Base-by-base conservation (phyloP, 2,329 filamentous ascomycete genomes). In the Monosporascus sp. region DNA sequence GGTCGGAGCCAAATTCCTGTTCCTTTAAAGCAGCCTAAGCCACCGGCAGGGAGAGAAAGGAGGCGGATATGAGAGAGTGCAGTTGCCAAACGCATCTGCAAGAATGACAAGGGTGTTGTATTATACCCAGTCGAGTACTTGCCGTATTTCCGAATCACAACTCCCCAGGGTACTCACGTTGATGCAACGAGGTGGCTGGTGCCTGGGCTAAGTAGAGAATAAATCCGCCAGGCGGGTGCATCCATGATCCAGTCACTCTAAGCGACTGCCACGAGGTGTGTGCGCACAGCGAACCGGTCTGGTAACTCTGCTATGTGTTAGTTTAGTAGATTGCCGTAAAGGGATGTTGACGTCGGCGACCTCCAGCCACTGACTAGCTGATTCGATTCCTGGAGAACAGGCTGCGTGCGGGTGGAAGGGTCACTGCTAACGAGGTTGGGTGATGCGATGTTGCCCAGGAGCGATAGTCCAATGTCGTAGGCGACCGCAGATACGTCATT, bases 331-430 rank as follows among this genome's bases (percentile, higher is more conserved):
- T 17, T 46, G 24, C 15, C 24, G 24, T 31, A 17, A 46, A 31
- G 11, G 18, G 18, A 20, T 15, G 18, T 46, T n/a, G 24, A 14
- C 9, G 15, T 24, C 4, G 22, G 43, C 20, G 5, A 31, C 43
- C 24, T 31, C 24, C 43, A 22, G 15, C 15, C 43, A 25, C n/a
- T 8, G 43, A 46, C 14, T 18, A 0, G 66, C 67, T 0, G 66
- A 66, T 39, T 63, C 63, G 1, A 70, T 72, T 7, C 64, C 1
- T 71, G 68, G 70, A 68, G 68, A 5, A 65, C 65, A 1, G 60
- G 67, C 52, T 71, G 69, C 49, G 68, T 71, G 59, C 62, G 69
- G 2, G 67, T 71, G 7, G 69, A 72, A 54, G 68, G 70, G 3
- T 67, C 64, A 14, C 51, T 57, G 56, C 56, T 66, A 39, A 69